Conservation (phyloP, 2,329 filamentous ascomycete genomes). For the Penicillium sp. region DNA sequence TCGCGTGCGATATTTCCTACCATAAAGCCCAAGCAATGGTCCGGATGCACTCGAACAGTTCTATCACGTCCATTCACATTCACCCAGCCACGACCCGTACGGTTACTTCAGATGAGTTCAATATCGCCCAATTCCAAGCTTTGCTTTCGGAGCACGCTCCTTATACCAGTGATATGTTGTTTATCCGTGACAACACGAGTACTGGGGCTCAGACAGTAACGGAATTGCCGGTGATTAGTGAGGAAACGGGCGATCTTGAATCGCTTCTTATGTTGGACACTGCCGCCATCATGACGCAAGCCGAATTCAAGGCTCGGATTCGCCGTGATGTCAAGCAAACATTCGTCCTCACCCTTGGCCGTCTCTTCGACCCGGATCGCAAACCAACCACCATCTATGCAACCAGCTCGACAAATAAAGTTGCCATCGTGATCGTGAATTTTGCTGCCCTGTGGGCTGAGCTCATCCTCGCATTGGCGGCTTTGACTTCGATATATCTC, state of each 20-base stretch:
- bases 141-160: constrained; percentile 31
- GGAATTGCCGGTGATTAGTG: constrained; percentile 33
- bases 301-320: constrained; percentile 29
- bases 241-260: constrained; percentile 31
- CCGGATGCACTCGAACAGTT: constrained; percentile 36
- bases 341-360: constrained; percentile 32
- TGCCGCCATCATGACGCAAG: constrained; percentile 28
- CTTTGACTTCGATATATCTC: constrained; percentile 25
- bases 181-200: constrained; percentile 29
- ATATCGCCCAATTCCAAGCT: constrained; percentile 32
- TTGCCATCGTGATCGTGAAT: constrained; percentile 30
- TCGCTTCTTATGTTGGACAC: constrained; percentile 31
- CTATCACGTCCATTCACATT: constrained; percentile 27
- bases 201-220: constrained; percentile 28
- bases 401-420: constrained; percentile 22
- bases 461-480: constrained; percentile 26
- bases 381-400: constrained; percentile 22
- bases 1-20: constrained; percentile 34
- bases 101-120: constrained; percentile 25
- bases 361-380: constrained; percentile 31
- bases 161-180: constrained; percentile 36
- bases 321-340: constrained; percentile 29
- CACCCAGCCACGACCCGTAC: constrained; percentile 18
- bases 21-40: constrained; percentile 28
- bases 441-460: constrained; percentile 32